phyloP scores from a whole-genome alignment of 148 eudicot species.

The Diospyros kaki region DNA sequence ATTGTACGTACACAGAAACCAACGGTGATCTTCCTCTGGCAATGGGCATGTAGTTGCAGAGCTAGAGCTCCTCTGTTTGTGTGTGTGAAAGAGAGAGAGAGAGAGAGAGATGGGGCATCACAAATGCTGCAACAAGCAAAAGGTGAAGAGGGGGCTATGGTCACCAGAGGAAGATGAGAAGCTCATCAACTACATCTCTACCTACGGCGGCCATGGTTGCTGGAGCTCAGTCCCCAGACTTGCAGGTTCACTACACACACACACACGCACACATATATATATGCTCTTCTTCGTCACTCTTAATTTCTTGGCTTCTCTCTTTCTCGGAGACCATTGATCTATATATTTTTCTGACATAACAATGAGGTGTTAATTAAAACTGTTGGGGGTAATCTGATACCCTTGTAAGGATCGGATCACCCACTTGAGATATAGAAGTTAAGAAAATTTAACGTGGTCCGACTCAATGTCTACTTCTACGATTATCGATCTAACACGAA shows the following conservation, averaged over 20 bases:
- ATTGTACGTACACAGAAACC: background rate
- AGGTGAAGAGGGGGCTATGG: constrained; percentile 90
- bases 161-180: constrained; percentile 94
- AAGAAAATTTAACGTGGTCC: no score
- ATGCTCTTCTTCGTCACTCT: background rate
- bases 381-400: no score
- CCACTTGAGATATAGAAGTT: no score
- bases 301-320: background rate
- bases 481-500: no score
- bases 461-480: no score
- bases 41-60: background rate
- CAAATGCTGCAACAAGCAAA: constrained; percentile 81
- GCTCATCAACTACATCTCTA: constrained; percentile 65
- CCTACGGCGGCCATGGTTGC: constrained; percentile 78
- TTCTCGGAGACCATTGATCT: background rate
- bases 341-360: background rate
- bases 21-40: constrained; percentile 4
- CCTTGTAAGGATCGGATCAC: no score
- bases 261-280: no score
- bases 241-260: constrained; percentile 38
- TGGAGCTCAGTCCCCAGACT: constrained; percentile 89
- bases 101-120: constrained; percentile 65
- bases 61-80: no score
- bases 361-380: no score
- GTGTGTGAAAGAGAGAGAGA: constrained; percentile 9